Conservation (phyloP, 2,329 filamentous ascomycete species). For the Aspergillus ibericus region DNA sequence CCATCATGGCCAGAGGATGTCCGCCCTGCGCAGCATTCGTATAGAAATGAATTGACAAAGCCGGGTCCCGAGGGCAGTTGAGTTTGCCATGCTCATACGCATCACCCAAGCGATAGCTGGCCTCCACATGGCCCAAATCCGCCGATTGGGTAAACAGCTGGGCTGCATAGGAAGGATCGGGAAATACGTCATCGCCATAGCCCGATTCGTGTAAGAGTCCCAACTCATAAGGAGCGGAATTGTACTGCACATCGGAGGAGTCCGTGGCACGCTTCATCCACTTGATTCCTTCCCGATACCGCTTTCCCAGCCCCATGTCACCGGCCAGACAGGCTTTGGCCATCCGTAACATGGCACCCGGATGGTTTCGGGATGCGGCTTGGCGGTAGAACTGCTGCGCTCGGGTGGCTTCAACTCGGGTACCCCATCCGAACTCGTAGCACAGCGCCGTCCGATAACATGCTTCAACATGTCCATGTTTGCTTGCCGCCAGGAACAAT, state of each 20-base stretch:
- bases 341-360: conserved; percentile 88
- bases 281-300: conserved; percentile 88
- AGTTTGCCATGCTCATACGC: conserved; percentile 92
- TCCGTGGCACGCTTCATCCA: conserved; percentile 95
- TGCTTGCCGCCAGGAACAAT: conserved; percentile 88
- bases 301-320: conserved; percentile 79
- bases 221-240: conserved; percentile 86
- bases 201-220: conserved; percentile 85
- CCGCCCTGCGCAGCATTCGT: conserved; percentile 84
- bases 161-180: conserved; percentile 84
- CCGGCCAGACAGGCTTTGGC: conserved; percentile 87
- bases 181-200: conserved; percentile 92
- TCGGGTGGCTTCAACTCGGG: conserved; percentile 82
- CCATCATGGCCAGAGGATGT: conserved; percentile 92
- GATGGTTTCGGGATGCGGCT: conserved; percentile 89
- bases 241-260: conserved; percentile 87
- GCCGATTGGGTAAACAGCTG: conserved; percentile 93
- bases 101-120: conserved; percentile 86
- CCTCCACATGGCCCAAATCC: conserved; percentile 83
- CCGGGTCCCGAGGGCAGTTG: conserved; percentile 84
- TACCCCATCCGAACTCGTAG: conserved; percentile 98
- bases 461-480: conserved; percentile 95
- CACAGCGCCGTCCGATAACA: conserved; percentile 90
- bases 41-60: conserved; percentile 95
- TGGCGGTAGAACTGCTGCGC: conserved; percentile 91